Evolutionary conservation across 352 stramenopile genomes (phyloP), one percentile per base, ranked within the genome.

Genomic region (Phytophthora aleatoria): DNA sequence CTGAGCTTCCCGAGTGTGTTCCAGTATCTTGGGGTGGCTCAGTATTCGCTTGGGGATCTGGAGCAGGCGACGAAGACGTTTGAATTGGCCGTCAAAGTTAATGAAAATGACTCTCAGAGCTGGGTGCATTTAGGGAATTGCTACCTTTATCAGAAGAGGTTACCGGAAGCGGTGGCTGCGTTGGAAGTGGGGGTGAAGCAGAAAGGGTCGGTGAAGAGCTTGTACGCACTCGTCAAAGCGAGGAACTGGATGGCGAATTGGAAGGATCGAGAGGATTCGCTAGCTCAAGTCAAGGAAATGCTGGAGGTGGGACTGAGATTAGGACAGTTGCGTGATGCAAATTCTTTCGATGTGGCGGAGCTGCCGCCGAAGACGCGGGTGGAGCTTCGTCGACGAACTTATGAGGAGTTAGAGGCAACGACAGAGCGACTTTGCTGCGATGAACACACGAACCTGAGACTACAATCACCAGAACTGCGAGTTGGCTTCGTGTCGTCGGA

Each of bases 401-500:
- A 76, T 47, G 16, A 57, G 12, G 16, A 61, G 15, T 35, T 31
- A 15, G 44, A 52, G 13, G 16, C 42, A 12, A 20, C 45, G 3
- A 53, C 51, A 20, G 39, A 64, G 39, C 44, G 50, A 20, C 50
- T 83, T 43, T 61, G 67, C 33, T 59, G 56, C 24, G 35, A 63
- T 9, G 45, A 58, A 24, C 53, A 53, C 6, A 52, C 39, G n/a
- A 48, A 65, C n/a, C 41, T 69, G 36, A 61, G 26, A 7, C 35
- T 91, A 2, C 60, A 58, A 36, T 73, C 77, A 0, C 50, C 66
- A 1, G 59, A 73, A 24, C 51, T 91, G 2, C 78, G 80, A 1
- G 51, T 91, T 26, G 86, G 86, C 4, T 95, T 95, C 42, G 69
- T 94, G 12, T 92, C 84, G 27, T 90, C 87, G 1, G 89, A 96